These are phyloP conservation scores for Nannochloropsis gaditana DNA, from an alignment of 108 stramenopile species.

Conservation along the genomic window DNA sequence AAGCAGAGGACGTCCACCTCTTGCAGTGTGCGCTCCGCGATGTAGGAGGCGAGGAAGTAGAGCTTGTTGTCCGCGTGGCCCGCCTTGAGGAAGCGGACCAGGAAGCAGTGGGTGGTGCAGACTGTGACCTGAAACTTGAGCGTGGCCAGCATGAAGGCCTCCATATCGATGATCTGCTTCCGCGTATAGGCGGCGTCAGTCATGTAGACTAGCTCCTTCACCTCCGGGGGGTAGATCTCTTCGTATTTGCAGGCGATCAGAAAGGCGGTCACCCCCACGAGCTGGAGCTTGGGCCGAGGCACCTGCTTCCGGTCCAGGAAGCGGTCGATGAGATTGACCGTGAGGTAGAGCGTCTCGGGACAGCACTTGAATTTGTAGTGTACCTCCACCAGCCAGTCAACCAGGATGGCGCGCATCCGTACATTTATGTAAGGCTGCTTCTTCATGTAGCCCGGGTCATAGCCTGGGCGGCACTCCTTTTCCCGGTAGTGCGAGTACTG, in stretches of 20 bases:
- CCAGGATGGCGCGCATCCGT: slow-evolving; percentile 89
- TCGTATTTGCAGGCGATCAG: slow-evolving; percentile 97
- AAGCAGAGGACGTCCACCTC: slow-evolving; percentile 76
- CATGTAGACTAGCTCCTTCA: slow-evolving; percentile 93
- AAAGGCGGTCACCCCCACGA: slow-evolving; percentile 94
- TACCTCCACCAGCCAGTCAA: slow-evolving; percentile 98
- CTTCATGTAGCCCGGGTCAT: slow-evolving; percentile 73
- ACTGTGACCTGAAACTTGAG: slow-evolving; percentile 82
- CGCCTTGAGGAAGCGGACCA: slow-evolving; percentile 83
- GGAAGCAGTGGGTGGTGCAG: slow-evolving; percentile 84
- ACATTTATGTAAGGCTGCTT: slow-evolving; percentile 78
- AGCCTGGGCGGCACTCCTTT: slow-evolving; percentile 67
- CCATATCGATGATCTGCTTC: slow-evolving; percentile 90
- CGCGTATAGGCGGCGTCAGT: slow-evolving; percentile 87
- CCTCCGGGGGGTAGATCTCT: slow-evolving; percentile 97
- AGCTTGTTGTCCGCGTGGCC: slow-evolving; percentile 71
- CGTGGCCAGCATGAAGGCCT: slow-evolving; percentile 71
- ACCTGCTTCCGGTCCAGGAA: slow-evolving; percentile 71
- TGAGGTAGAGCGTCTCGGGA: slow-evolving; percentile 92
- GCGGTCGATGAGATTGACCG: slow-evolving; percentile 93
- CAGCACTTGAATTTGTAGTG: slow-evolving; percentile 96
- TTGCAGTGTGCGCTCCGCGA: slow-evolving; percentile 88
- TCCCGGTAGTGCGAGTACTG: slow-evolving; percentile 84
- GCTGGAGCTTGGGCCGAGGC: slow-evolving; percentile 77
- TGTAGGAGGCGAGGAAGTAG: slow-evolving; percentile 74